phyloP scores from a whole-genome alignment of 441 rosid genomes.

The Jatropha multifida region DNA sequence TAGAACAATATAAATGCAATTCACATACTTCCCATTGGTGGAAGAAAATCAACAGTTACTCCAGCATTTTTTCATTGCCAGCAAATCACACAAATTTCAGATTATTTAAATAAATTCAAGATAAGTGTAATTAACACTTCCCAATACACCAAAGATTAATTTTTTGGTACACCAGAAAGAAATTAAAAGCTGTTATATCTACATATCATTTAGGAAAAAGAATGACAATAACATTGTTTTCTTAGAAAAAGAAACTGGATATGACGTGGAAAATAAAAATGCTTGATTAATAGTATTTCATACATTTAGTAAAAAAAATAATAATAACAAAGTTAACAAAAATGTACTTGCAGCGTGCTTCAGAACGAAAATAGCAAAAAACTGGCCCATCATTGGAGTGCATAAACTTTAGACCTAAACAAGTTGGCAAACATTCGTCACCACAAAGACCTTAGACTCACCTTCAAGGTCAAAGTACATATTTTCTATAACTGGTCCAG shows the following conservation, averaged over 20 bases:
- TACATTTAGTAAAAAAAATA: not conserved
- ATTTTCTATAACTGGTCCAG: not conserved
- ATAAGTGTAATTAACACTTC: too few relatives aligned
- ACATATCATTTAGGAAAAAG: too few relatives aligned
- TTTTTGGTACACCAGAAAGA: too few relatives aligned
- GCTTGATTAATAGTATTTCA: not conserved
- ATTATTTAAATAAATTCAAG: too few relatives aligned
- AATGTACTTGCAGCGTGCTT: not conserved
- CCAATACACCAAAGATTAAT: too few relatives aligned
- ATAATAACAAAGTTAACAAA: too few relatives aligned
- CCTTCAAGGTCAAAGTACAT: not conserved
- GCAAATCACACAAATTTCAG: too few relatives aligned
- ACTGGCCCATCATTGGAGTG: not conserved
- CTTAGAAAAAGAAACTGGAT: not conserved
- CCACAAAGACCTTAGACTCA: not conserved
- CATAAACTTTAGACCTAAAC: not conserved
- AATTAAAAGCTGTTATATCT: too few relatives aligned
- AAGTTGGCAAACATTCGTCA: not conserved
- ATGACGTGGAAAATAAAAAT: not conserved
- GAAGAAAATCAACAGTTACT: not conserved
- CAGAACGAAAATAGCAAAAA: not conserved
- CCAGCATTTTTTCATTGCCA: too few relatives aligned
- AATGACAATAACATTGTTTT: not conserved
- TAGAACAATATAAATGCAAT: constrained; percentile 7
- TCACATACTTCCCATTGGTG: not conserved